Percentiles rank a stretch among this genome's conserved stretches.
phyloP scores from a whole-genome alignment of 495 filamentous ascomycete species.

The Cryomyces antarcticus region DNA sequence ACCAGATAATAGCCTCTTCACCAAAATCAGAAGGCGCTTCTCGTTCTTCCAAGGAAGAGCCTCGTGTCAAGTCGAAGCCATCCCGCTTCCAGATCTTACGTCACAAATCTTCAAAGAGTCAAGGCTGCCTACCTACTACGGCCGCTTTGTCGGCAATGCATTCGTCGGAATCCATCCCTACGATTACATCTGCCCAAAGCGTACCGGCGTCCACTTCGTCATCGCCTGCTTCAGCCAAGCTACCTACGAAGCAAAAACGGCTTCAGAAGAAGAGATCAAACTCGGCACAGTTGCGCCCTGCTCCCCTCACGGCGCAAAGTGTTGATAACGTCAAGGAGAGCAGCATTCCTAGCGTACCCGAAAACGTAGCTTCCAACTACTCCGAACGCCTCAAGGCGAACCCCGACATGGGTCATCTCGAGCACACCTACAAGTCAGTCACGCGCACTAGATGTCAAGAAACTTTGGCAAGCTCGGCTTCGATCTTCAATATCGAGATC shows the following conservation, averaged over 20 bases:
- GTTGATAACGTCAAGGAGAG: not conserved
- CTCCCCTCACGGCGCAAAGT: not conserved
- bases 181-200: too few relatives aligned
- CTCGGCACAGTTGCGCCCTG: not conserved
- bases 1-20: too few relatives aligned
- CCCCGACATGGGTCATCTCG: slow-evolving; percentile 12
- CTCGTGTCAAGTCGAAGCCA: too few relatives aligned
- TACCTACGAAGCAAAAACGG: not conserved
- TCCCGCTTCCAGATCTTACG: too few relatives aligned
- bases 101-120: too few relatives aligned
- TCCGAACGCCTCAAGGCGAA: not conserved
- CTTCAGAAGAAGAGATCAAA: not conserved
- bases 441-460: not conserved
- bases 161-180: too few relatives aligned
- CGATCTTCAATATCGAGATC: not conserved
- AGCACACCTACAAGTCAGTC: slow-evolving; percentile 5
- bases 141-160: too few relatives aligned
- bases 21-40: too few relatives aligned
- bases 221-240: too few relatives aligned
- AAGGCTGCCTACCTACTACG: too few relatives aligned
- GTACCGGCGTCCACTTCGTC: too few relatives aligned
- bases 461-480: not conserved
- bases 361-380: slow-evolving; percentile 4
- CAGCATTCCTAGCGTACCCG: not conserved
- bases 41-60: too few relatives aligned